These are phyloP conservation scores for Aphanomyces cochlioides DNA, from an alignment of 352 stramenopile genomes.

Conservation along the genomic window DNA sequence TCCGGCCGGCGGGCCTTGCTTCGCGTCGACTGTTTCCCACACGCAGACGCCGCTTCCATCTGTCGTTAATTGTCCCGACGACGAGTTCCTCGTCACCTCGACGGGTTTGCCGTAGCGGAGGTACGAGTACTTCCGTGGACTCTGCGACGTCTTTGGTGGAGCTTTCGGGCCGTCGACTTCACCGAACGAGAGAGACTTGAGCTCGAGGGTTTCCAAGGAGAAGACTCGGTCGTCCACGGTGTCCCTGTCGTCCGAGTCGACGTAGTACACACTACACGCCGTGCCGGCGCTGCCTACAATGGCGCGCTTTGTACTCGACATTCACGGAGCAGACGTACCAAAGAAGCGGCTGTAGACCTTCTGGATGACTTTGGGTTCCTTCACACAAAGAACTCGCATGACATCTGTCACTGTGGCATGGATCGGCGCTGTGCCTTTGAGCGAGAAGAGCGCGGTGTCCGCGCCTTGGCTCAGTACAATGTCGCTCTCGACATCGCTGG, in stretches of 20 bases:
- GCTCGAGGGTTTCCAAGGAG: conserved; percentile 16
- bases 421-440: neutral
- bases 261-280: conserved; percentile 12
- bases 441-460: neutral
- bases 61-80: neutral
- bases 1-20: neutral
- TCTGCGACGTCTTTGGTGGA: too few species aligned
- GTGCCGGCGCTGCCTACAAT: neutral
- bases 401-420: neutral
- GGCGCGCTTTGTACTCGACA: too few species aligned
- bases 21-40: conserved; percentile 12
- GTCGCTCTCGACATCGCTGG: too few species aligned
- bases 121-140: too few species aligned
- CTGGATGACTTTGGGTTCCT: conserved; percentile 3
- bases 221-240: neutral
- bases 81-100: neutral
- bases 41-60: conserved; percentile 13
- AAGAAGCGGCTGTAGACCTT: conserved; percentile 15
- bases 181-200: too few species aligned
- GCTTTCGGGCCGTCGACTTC: too few species aligned
- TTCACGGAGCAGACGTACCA: neutral
- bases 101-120: too few species aligned
- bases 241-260: neutral
- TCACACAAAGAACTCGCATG: conserved; percentile 17
- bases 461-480: neutral